phyloP scores from a whole-genome alignment of 441 rosid genomes.

The Raphanus hybrid region DNA sequence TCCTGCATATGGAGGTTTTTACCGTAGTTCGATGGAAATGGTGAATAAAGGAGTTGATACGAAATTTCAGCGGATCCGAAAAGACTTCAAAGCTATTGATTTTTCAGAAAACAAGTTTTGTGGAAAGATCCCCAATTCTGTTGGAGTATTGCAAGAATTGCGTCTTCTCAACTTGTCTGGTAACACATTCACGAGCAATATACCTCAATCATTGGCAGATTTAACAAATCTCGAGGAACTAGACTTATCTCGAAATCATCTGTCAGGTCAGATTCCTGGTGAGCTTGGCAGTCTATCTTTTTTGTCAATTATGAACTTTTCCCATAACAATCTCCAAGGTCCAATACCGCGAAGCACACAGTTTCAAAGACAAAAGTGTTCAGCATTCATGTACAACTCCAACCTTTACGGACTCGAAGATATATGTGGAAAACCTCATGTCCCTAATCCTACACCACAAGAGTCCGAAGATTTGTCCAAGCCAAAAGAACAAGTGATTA shows the following conservation, averaged over 20 bases:
- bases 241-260: background rate
- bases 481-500: background rate
- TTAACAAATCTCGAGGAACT: background rate
- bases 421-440: background rate
- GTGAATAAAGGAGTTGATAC: background rate
- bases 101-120: background rate
- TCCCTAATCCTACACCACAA: background rate
- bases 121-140: background rate
- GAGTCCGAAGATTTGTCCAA: background rate
- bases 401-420: background rate
- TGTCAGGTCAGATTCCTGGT: slow-evolving; percentile 2
- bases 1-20: background rate
- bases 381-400: background rate
- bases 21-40: background rate
- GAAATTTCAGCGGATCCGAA: background rate
- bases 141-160: background rate
- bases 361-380: background rate
- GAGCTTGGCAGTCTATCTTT: background rate
- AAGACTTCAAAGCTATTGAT: background rate
- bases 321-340: slow-evolving; percentile 7
- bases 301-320: slow-evolving; percentile 1
- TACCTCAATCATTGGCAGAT: slow-evolving; percentile 13
- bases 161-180: slow-evolving; percentile 2
- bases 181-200: background rate
- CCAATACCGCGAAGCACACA: slow-evolving; percentile 3